Percentiles rank a stretch among this genome's conserved stretches.
phyloP scores from a whole-genome alignment of 2,329 filamentous ascomycete species.

The Dactylonectria estremocensis region DNA sequence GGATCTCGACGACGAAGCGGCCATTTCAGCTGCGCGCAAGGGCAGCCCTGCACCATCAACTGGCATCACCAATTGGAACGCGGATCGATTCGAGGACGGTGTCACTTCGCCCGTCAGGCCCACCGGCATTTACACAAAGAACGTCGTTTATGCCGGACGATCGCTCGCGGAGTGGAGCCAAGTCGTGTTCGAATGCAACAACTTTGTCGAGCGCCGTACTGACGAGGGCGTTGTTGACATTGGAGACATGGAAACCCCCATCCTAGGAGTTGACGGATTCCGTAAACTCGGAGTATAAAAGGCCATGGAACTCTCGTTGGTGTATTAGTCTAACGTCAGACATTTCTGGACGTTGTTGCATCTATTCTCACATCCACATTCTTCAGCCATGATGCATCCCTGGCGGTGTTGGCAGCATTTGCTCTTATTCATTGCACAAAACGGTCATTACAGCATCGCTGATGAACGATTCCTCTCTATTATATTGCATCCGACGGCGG shows the following conservation, averaged over 20 bases:
- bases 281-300: constrained; percentile 54
- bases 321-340: background rate
- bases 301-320: constrained; percentile 8
- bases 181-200: constrained; percentile 84
- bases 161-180: constrained; percentile 85
- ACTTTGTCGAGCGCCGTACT: constrained; percentile 82
- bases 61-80: constrained; percentile 44
- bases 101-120: constrained; percentile 64
- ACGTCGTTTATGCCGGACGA: constrained; percentile 76
- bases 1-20: constrained; percentile 36
- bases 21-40: constrained; percentile 21
- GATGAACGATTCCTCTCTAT: constrained; percentile 28
- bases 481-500: constrained; percentile 28
- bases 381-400: constrained; percentile 16
- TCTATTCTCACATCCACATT: constrained; percentile 20
- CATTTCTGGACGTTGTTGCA: constrained; percentile 15
- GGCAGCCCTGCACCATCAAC: constrained; percentile 31
- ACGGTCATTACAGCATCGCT: constrained; percentile 33
- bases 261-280: constrained; percentile 60
- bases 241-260: constrained; percentile 74
- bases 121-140: constrained; percentile 59
- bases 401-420: constrained; percentile 34
- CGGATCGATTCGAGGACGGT: constrained; percentile 40
- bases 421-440: constrained; percentile 34
- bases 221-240: constrained; percentile 80